phyloP scores from a whole-genome alignment of 2,329 filamentous ascomycete species.

The Stromatinia cepivora region DNA sequence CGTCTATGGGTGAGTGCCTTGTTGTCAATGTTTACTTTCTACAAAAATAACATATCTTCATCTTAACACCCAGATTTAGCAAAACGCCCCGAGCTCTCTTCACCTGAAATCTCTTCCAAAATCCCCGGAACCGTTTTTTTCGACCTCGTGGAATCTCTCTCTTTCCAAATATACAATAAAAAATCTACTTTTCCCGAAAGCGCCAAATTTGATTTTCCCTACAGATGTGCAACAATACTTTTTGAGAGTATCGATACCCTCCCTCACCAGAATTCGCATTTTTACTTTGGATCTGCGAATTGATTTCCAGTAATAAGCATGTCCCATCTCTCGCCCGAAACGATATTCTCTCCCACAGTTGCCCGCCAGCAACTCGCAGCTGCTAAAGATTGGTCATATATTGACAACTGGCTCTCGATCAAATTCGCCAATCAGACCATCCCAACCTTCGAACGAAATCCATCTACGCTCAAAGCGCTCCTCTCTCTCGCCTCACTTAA shows the following conservation, averaged over 20 bases:
- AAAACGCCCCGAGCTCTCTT: too few relatives aligned
- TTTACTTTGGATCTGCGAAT: not conserved
- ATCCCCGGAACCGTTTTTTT: not conserved
- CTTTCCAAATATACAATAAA: not conserved
- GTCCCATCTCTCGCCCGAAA: conserved; percentile 45
- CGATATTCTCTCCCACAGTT: conserved; percentile 67
- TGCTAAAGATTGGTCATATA: conserved; percentile 87
- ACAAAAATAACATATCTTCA: conserved; percentile 14
- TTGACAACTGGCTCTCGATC: conserved; percentile 78
- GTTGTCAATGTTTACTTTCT: conserved; percentile 1
- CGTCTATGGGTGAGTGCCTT: not conserved
- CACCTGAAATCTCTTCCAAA: too few relatives aligned
- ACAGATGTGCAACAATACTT: not conserved
- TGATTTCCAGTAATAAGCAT: conserved; percentile 29
- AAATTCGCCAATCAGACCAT: conserved; percentile 64
- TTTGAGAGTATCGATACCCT: not conserved
- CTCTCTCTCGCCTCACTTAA: conserved; percentile 74
- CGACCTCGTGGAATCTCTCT: not conserved
- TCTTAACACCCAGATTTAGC: not conserved
- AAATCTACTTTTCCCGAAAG: not conserved
- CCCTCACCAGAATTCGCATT: not conserved
- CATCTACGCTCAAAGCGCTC: conserved; percentile 75
- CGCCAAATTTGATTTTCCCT: not conserved
- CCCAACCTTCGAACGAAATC: conserved; percentile 81
- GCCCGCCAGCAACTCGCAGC: conserved; percentile 75